Conservation (phyloP, 306 rosid species). For the Vigna mungo region DNA sequence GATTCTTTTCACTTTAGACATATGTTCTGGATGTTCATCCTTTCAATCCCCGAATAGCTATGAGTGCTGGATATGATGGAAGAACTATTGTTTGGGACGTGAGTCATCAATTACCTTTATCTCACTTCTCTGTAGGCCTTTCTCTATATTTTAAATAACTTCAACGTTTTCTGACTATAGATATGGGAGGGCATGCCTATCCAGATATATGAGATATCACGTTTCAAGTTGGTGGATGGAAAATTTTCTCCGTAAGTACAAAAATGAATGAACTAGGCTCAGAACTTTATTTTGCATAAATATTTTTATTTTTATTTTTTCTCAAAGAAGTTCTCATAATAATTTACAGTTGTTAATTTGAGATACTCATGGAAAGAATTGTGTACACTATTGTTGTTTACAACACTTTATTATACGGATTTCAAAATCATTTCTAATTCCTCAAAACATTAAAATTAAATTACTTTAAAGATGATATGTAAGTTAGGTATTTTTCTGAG, state of each 20-base stretch:
- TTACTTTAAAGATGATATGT: conserved; percentile 29
- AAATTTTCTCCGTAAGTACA: conserved; percentile 97
- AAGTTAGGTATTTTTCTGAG: background rate
- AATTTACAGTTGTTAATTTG: conserved; percentile 7
- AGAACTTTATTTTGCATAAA: conserved; percentile 20
- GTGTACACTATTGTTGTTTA: background rate
- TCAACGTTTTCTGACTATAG: conserved; percentile 53
- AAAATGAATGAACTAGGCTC: conserved; percentile 10
- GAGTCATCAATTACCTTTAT: conserved; percentile 60
- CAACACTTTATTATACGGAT: background rate
- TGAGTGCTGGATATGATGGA: conserved; percentile 99
- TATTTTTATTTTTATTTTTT: background rate
- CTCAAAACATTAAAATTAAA: background rate
- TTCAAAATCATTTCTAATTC: background rate
- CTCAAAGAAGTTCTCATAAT: background rate
- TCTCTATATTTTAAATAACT: conserved; percentile 39
- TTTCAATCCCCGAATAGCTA: conserved; percentile 96
- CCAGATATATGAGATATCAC: conserved; percentile 75
- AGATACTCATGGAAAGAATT: background rate
- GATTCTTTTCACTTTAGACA: conserved; percentile 62
- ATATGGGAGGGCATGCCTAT: conserved; percentile 99
- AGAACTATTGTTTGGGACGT: conserved; percentile 99
- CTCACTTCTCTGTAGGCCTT: conserved; percentile 29
- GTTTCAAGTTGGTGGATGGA: conserved; percentile 93
- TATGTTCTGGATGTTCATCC: conserved; percentile 99